Evolutionary conservation across 306 rosid species (phyloP).

Genomic region (Vigna angularis): DNA sequence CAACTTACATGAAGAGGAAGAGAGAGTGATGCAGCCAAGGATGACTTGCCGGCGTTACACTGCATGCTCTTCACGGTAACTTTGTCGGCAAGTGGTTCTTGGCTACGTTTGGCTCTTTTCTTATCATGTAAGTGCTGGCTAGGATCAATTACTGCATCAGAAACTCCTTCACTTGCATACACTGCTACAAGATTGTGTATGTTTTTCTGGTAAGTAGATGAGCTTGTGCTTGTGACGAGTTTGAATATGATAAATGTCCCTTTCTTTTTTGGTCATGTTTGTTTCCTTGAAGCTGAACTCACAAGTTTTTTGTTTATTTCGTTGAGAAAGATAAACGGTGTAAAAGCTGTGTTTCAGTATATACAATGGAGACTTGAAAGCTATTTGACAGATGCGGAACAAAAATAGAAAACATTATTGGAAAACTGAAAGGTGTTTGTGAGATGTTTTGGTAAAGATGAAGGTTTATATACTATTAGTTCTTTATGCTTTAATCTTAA

Average conservation of each 20-base stretch:
- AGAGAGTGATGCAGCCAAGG: slow-evolving; percentile 57
- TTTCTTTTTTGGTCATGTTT: slow-evolving; percentile 22
- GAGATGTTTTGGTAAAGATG: no score
- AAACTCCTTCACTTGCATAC: neutral
- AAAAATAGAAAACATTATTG: no score
- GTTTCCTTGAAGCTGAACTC: neutral
- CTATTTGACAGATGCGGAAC: no score
- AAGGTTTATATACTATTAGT: no score
- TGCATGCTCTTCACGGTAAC: no score
- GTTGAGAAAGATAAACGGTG: neutral
- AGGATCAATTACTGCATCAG: neutral
- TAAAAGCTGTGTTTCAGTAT: no score
- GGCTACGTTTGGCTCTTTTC: slow-evolving; percentile 56
- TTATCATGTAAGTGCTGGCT: slow-evolving; percentile 43
- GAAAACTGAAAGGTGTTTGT: no score
- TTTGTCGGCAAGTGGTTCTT: slow-evolving; percentile 52
- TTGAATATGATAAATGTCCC: slow-evolving; percentile 35
- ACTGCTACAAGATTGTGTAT: neutral
- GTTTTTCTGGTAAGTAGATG: neutral
- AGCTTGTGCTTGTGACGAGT: neutral
- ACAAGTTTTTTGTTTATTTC: neutral
- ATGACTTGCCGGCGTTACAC: slow-evolving; percentile 56
- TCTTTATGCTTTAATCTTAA: no score
- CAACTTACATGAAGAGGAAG: slow-evolving; percentile 52
- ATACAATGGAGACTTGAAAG: no score